phyloP scores from a whole-genome alignment of 1,139 yeast genomes.

The Yamadazyma membranifaciens region DNA sequence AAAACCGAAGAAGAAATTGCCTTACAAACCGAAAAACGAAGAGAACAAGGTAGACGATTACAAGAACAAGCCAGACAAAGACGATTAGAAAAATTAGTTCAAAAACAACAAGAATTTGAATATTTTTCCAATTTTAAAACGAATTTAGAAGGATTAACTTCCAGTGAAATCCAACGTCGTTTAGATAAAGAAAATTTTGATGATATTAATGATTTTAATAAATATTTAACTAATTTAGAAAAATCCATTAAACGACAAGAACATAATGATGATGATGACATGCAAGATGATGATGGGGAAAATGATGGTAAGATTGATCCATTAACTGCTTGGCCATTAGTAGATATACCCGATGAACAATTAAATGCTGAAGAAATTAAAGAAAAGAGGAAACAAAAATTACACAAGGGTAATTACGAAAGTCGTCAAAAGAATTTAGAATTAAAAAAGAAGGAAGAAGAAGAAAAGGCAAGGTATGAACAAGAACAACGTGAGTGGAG shows the following conservation, averaged over 20 bases:
- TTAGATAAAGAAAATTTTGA: constrained; percentile 77
- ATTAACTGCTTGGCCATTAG: constrained; percentile 63
- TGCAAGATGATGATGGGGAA: constrained; percentile 26
- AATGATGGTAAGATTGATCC: constrained; percentile 49
- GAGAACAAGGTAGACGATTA: constrained; percentile 82
- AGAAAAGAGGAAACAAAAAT: constrained; percentile 81
- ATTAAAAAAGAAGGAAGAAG: constrained; percentile 60
- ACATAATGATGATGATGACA: constrained; percentile 55
- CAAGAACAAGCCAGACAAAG: constrained; percentile 92
- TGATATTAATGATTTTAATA: constrained; percentile 67
- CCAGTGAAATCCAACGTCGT: constrained; percentile 40
- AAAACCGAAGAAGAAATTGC: constrained; percentile 80
- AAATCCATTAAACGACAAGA: constrained; percentile 62
- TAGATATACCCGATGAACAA: constrained; percentile 82
- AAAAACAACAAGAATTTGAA: constrained; percentile 77
- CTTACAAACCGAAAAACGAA: constrained; percentile 72
- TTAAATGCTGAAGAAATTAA: constrained; percentile 76
- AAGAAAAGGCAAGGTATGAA: constrained; percentile 51
- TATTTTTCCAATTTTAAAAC: constrained; percentile 62
- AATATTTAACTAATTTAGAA: constrained; percentile 65
- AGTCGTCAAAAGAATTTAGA: constrained; percentile 83
- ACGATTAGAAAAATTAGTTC: constrained; percentile 73
- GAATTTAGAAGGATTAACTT: constrained; percentile 48
- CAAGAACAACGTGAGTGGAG: constrained; percentile 78
- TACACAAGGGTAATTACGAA: constrained; percentile 83